Evolutionary conservation across 805 yeast species (phyloP), one percentile per base, ranked within the genome.

Genomic region (Candida coleopterorum): DNA sequence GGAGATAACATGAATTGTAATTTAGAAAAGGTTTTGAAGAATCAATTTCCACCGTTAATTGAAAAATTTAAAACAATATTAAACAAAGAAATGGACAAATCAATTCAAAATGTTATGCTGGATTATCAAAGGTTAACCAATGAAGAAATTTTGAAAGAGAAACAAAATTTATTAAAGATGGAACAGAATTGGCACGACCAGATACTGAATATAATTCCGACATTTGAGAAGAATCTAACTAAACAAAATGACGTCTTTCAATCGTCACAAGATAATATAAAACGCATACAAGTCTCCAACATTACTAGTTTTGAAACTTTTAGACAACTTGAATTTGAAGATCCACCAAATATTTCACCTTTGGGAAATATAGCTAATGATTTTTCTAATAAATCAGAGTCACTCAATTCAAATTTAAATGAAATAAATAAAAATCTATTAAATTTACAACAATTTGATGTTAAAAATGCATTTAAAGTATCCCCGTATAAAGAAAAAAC

Each of bases 391-490:
- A 35, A 16, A 1, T 11, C 34, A 24, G 18, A 23, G 8, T 9
- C n/a, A 9, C 12, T 29, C 16, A 28, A 18, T 7, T 4, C 8
- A 9, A 29, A 32, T 16, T 25, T 38, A 11, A 29, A 14, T 25
- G 18, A 34, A 18, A 32, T 35, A 11, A 35, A 30, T 11, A 24
- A 12, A 12, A 35, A 37, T 11, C 25, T 29, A 14, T 4, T 12
- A 15, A 35, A 14, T 18, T 27, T 35, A 23, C 32, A 34, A 28
- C 30, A 14, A 20, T 30, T 35, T 22, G 42, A 39, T 27, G 29
- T 25, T 3, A 34, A 30, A 29, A 32, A 28, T 28, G 31, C 39
- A 14, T 34, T 39, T 11, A 34, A 32, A 23, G 9, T 39, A 18
- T 29, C 39, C 8, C 38, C 42, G 12, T 12, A 25, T 14, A 32